Evolutionary conservation across 1,284 basidiomycete species (phyloP).

Genomic region (Cutaneotrichosporon sp.): DNA sequence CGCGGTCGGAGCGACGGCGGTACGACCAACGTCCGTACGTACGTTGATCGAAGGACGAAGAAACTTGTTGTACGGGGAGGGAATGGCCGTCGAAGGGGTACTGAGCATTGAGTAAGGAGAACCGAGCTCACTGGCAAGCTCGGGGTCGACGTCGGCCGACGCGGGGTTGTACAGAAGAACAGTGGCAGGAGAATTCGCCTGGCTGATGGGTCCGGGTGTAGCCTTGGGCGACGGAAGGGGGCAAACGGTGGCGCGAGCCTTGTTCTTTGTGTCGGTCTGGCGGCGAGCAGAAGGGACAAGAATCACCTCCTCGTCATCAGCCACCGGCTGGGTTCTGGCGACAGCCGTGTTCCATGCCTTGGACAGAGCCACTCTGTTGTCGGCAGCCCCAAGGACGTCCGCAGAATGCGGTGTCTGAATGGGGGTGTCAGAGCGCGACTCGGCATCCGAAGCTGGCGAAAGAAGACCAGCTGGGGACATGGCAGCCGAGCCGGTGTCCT

Average conservation of each 20-base stretch:
- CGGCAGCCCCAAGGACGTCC: background rate
- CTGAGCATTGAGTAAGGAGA: background rate
- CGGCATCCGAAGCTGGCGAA: background rate
- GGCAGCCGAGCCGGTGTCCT: background rate
- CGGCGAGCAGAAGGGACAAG: background rate
- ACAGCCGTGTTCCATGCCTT: too few relatives aligned
- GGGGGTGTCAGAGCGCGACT: background rate
- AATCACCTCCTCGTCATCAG: constrained; percentile 1
- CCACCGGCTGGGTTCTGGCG: background rate
- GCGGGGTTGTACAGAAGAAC: background rate
- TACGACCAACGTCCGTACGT: too few relatives aligned
- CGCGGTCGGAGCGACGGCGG: too few relatives aligned
- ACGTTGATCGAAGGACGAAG: background rate
- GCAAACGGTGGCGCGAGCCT: too few relatives aligned
- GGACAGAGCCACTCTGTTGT: too few relatives aligned
- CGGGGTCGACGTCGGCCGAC: background rate
- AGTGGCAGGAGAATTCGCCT: constrained; percentile 1
- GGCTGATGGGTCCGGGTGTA: background rate
- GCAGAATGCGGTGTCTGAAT: background rate
- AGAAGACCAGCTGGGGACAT: background rate
- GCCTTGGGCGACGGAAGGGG: too few relatives aligned
- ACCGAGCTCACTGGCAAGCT: background rate
- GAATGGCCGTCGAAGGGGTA: background rate
- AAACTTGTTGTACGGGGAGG: constrained; percentile 3
- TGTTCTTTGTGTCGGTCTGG: too few relatives aligned